phyloP scores from a whole-genome alignment of 2,329 filamentous ascomycete species.

The Zymoseptoria brevis region DNA sequence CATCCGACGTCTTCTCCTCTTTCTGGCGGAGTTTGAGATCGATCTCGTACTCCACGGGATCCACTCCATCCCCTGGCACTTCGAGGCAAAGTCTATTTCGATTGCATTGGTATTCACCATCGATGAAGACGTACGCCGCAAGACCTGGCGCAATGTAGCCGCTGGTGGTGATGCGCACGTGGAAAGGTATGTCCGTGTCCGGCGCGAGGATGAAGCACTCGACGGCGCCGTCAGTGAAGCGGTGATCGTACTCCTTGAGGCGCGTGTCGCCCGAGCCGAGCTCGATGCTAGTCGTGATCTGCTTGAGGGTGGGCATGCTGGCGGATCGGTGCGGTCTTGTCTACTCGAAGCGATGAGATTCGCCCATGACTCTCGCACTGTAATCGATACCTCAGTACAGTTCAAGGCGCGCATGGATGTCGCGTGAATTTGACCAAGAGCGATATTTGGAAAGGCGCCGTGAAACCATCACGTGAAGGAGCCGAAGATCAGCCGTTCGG shows the following conservation, averaged over 20 bases:
- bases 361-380: background rate
- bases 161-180: conserved; percentile 41
- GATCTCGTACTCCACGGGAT: conserved; percentile 32
- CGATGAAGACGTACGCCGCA: conserved; percentile 49
- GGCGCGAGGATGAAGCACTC: conserved; percentile 47
- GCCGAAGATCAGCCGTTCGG: background rate
- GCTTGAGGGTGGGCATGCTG: conserved; percentile 47
- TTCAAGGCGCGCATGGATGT: background rate
- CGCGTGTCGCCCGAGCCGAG: conserved; percentile 35
- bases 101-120: conserved; percentile 51
- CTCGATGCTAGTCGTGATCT: conserved; percentile 46
- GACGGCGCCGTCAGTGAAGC: conserved; percentile 46
- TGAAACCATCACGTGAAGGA: background rate
- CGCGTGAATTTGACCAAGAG: background rate
- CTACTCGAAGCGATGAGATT: background rate
- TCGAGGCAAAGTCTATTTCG: conserved; percentile 42
- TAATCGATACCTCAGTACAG: background rate
- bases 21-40: conserved; percentile 48
- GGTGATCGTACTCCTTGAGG: conserved; percentile 43
- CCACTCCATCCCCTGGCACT: conserved; percentile 22
- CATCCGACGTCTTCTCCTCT: conserved; percentile 41
- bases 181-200: conserved; percentile 38
- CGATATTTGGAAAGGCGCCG: background rate
- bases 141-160: conserved; percentile 48
- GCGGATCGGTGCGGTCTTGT: background rate